phyloP scores from a whole-genome alignment of 2,329 filamentous ascomycete genomes.

The Fusarium tjaetaba region DNA sequence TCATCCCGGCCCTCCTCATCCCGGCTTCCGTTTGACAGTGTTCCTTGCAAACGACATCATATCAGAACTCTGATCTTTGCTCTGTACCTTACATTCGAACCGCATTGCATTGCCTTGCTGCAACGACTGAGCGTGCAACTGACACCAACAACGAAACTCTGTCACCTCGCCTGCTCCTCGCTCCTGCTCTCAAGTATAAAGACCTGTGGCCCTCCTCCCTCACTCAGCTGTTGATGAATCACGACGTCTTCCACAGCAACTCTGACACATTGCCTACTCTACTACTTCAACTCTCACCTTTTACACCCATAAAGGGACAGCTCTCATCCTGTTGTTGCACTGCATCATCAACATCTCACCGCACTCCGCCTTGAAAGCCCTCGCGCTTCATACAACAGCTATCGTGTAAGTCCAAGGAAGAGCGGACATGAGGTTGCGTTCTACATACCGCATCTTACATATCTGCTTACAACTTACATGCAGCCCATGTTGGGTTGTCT shows the following conservation, averaged over 20 bases:
- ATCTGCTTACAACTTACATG: conserved; percentile 7
- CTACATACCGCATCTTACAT: conserved; percentile 11
- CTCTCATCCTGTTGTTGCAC: conserved; percentile 2
- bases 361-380: background rate
- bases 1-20: conserved; percentile 34
- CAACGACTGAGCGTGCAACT: conserved; percentile 11
- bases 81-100: conserved; percentile 7
- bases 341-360: conserved; percentile 8
- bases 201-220: conserved; percentile 16
- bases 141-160: conserved; percentile 2
- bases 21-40: conserved; percentile 32
- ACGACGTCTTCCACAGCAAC: conserved; percentile 9
- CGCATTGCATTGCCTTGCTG: background rate
- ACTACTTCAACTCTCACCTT: conserved; percentile 2
- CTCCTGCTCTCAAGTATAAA: conserved; percentile 28
- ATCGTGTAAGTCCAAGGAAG: conserved; percentile 25
- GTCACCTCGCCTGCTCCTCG: conserved; percentile 10
- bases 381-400: background rate
- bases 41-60: conserved; percentile 38
- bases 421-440: conserved; percentile 15
- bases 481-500: conserved; percentile 16
- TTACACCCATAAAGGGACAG: background rate
- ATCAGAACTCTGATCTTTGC: conserved; percentile 13
- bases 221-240: background rate
- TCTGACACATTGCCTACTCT: background rate